These are phyloP conservation scores for Saitoella complicata DNA, from an alignment of 805 yeast species.

Conservation along the genomic window DNA sequence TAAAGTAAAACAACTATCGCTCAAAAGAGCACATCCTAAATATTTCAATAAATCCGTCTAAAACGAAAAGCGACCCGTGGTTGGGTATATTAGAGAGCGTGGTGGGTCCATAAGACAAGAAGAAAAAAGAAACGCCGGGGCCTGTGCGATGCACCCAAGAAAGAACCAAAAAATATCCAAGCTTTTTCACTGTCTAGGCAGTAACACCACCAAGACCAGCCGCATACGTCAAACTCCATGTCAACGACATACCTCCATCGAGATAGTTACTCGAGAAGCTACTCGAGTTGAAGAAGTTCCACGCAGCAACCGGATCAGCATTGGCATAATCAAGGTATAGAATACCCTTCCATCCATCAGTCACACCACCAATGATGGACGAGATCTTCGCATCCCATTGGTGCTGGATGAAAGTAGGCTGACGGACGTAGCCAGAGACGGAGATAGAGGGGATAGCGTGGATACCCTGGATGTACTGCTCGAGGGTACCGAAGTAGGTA, in stretches of 20 bases:
- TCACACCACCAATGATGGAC: conserved; percentile 25
- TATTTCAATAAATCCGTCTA: too few species aligned
- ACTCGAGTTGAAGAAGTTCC: conserved; percentile 39
- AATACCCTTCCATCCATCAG: conserved; percentile 51
- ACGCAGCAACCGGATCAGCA: conserved; percentile 48
- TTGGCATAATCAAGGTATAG: conserved; percentile 61
- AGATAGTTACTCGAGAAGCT: conserved; percentile 40
- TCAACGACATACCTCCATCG: conserved; percentile 72
- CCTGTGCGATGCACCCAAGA: too few species aligned
- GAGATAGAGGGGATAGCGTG: conserved; percentile 66
- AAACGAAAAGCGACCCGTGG: too few species aligned
- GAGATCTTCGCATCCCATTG: conserved; percentile 43
- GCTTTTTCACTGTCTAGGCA: background rate
- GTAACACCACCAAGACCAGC: conserved; percentile 20
- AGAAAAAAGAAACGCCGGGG: too few species aligned
- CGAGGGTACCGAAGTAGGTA: conserved; percentile 48
- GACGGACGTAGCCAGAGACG: conserved; percentile 38
- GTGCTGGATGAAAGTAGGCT: conserved; percentile 32
- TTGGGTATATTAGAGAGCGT: too few species aligned
- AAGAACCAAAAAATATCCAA: too few species aligned
- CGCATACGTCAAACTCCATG: conserved; percentile 72
- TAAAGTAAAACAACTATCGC: too few species aligned
- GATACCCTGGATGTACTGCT: conserved; percentile 58
- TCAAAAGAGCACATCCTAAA: too few species aligned
- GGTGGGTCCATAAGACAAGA: too few species aligned